These are phyloP conservation scores for Didymella glomerata DNA, from an alignment of 2,329 filamentous ascomycete species.

Conservation along the genomic window DNA sequence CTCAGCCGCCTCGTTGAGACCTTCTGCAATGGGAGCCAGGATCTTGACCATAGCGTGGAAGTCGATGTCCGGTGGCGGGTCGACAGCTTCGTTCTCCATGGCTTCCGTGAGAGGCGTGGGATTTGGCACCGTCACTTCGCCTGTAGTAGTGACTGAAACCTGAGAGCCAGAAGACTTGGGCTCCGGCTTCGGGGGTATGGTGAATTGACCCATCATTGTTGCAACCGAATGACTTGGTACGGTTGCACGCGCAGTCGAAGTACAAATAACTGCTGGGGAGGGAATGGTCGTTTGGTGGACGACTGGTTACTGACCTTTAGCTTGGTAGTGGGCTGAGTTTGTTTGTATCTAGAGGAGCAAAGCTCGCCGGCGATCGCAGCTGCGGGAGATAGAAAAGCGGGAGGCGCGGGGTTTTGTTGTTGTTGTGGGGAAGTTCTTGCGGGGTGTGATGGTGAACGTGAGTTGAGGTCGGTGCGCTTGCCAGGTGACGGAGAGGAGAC, in stretches of 20 bases:
- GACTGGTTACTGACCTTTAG: conserved; percentile 5
- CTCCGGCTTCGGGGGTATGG: conserved; percentile 28
- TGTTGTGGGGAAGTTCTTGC: conserved; percentile 15
- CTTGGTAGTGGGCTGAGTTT: not conserved
- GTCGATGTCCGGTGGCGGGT: conserved; percentile 32
- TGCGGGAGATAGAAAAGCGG: not conserved
- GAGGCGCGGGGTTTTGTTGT: conserved; percentile 3
- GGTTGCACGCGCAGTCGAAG: not conserved
- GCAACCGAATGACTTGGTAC: not conserved
- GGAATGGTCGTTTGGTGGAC: not conserved
- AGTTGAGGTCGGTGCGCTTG: conserved; percentile 14
- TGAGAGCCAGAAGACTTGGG: conserved; percentile 34
- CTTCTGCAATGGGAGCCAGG: conserved; percentile 42
- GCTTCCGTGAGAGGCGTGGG: conserved; percentile 40
- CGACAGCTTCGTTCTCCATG: conserved; percentile 19
- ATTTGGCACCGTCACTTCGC: conserved; percentile 33
- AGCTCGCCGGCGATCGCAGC: not conserved
- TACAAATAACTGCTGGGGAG: not conserved
- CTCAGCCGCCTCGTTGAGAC: conserved; percentile 43
- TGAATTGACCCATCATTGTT: conserved; percentile 4
- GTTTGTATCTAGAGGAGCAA: conserved; percentile 3
- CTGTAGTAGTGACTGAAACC: conserved; percentile 29
- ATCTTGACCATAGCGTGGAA: conserved; percentile 39
- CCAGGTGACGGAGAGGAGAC: conserved; percentile 6
- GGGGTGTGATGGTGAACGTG: conserved; percentile 14